phyloP scores from a whole-genome alignment of 2,329 filamentous ascomycete species.

The Calonectria henricotiae region DNA sequence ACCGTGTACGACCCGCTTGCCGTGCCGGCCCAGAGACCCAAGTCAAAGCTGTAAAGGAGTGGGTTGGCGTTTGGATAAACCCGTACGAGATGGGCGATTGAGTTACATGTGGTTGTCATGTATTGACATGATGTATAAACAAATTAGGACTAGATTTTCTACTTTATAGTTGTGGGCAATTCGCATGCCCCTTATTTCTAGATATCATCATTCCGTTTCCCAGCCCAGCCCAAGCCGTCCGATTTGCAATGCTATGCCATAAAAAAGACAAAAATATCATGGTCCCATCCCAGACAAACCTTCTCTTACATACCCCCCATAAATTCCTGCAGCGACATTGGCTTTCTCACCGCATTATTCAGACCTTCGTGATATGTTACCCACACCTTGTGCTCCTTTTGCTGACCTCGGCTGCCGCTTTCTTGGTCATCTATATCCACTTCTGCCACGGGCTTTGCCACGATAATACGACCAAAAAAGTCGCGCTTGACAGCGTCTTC shows the following conservation, averaged over 20 bases:
- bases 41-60: conserved; percentile 66
- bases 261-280: not conserved
- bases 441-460: conserved; percentile 59
- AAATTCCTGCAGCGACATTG: conserved; percentile 86
- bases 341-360: conserved; percentile 93
- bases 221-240: not conserved
- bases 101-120: not conserved
- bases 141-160: conserved; percentile 40
- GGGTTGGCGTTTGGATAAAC: conserved; percentile 2
- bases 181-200: not conserved
- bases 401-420: conserved; percentile 53
- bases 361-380: conserved; percentile 92
- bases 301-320: conserved; percentile 74
- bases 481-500: conserved; percentile 76
- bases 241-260: conserved; percentile 4
- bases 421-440: conserved; percentile 60
- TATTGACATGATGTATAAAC: conserved; percentile 42
- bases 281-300: not conserved
- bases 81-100: not conserved
- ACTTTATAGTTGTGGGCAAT: conserved; percentile 16
- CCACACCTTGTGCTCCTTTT: conserved; percentile 79
- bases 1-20: conserved; percentile 71
- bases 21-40: conserved; percentile 68
- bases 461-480: conserved; percentile 87
- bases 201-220: conserved; percentile 8